Conservation (phyloP, 2,329 filamentous ascomycete species). For the Chrysoporthe deuterocubensis region DNA sequence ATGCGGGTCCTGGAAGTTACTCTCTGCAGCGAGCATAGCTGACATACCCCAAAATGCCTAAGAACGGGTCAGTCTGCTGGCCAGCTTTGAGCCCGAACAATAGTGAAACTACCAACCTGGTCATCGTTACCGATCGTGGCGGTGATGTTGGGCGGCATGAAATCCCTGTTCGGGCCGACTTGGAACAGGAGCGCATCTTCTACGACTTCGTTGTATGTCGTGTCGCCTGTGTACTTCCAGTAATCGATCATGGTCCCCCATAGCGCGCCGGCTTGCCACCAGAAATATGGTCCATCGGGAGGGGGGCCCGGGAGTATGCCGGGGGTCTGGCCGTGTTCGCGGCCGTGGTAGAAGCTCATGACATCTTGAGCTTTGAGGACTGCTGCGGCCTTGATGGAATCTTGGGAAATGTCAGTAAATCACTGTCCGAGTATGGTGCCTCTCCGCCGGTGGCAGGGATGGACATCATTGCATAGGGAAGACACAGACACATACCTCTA, state of each 20-base stretch:
- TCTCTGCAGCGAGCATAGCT: constrained; percentile 70
- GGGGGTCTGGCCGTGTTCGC: constrained; percentile 35
- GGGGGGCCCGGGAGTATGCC: constrained; percentile 40
- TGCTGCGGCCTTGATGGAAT: not conserved
- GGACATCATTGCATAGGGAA: not conserved
- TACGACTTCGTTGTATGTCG: constrained; percentile 53
- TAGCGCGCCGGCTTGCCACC: constrained; percentile 39
- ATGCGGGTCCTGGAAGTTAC: constrained; percentile 64
- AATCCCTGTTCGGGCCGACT: constrained; percentile 51
- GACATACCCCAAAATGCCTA: constrained; percentile 72
- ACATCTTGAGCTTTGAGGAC: constrained; percentile 37
- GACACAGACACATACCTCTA: not conserved
- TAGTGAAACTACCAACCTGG: not conserved
- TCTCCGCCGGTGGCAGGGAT: not conserved
- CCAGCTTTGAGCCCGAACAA: not conserved
- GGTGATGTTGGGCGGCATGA: constrained; percentile 52
- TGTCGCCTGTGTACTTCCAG: constrained; percentile 48
- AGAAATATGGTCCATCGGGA: constrained; percentile 41
- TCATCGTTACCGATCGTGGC: constrained; percentile 60
- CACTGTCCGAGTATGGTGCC: not conserved
- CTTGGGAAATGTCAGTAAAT: not conserved
- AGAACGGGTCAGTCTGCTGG: not conserved
- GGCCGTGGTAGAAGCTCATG: constrained; percentile 39
- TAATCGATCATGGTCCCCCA: constrained; percentile 45
- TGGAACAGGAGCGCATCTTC: constrained; percentile 52